A percentile compares a stretch with the other conserved stretches of the same genome.
These are phyloP conservation scores for Boletus sp. DNA, from an alignment of 768 basidiomycete genomes.

Conservation along the genomic window DNA sequence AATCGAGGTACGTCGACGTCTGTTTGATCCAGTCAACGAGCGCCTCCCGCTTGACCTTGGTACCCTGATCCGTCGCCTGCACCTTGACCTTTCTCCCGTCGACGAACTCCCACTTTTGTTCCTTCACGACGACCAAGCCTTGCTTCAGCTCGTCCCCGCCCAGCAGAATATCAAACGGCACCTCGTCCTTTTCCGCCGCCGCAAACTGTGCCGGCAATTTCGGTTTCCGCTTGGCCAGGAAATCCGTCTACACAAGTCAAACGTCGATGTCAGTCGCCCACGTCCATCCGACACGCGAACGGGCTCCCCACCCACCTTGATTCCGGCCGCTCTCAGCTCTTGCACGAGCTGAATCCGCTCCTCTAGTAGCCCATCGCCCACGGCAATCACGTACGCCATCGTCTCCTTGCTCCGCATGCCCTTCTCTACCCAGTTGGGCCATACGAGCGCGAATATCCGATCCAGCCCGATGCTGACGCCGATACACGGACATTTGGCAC, in stretches of 20 bases:
- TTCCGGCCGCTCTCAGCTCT: slow-evolving; percentile 79
- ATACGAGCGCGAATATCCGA: slow-evolving; percentile 85
- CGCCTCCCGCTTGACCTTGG: slow-evolving; percentile 57
- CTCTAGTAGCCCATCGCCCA: slow-evolving; percentile 83
- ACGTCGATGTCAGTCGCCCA: not conserved
- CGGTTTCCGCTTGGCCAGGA: slow-evolving; percentile 88
- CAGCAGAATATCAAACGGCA: slow-evolving; percentile 91
- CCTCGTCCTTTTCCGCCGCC: slow-evolving; percentile 85
- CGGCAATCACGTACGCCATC: slow-evolving; percentile 89
- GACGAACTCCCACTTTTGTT: slow-evolving; percentile 78
- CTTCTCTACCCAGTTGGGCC: slow-evolving; percentile 79
- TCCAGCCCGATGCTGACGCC: slow-evolving; percentile 93
- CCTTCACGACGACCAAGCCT: slow-evolving; percentile 87
- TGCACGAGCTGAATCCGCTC: slow-evolving; percentile 80
- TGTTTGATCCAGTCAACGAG: slow-evolving; percentile 62
- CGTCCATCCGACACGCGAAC: slow-evolving; percentile 2
- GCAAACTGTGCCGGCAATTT: slow-evolving; percentile 86
- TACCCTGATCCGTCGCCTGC: slow-evolving; percentile 60
- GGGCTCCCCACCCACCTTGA: slow-evolving; percentile 56
- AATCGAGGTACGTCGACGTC: slow-evolving; percentile 28
- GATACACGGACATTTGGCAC: slow-evolving; percentile 74
- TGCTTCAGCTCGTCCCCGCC: slow-evolving; percentile 80
- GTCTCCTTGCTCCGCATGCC: slow-evolving; percentile 86
- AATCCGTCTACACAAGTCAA: slow-evolving; percentile 68
- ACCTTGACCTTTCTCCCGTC: slow-evolving; percentile 68